Evolutionary conservation across 2,329 filamentous ascomycete genomes (phyloP), one percentile per base, ranked within the genome.

Genomic region (Monosporascus sp.): DNA sequence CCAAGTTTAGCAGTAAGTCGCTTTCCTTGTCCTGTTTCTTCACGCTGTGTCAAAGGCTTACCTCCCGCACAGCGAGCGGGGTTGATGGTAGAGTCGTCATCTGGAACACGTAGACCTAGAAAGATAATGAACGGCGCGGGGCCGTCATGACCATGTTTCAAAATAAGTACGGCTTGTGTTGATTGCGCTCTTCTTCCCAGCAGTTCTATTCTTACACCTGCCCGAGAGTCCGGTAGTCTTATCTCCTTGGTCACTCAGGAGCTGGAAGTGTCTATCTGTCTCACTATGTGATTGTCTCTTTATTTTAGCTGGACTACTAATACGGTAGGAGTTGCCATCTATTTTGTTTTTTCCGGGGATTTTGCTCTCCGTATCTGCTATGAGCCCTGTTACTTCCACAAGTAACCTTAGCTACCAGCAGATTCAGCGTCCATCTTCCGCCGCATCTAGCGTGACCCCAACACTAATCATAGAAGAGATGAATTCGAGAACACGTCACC

Each of bases 31-130:
- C 26, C n/a, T n/a, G 14, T 28, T n/a, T 28, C 43, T 22, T 45
- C 7, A 7, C 28, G 18, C 54, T 58, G 54, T 65, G 50, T 43
- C 28, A 41, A 9, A 49, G 44, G 53, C 67, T 73, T 65, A 70
- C 60, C 56, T 52, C 17, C 38, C 49, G 55, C 63, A 57, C 65
- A 91, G 88, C 88, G 59, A 91, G 86, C 69, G 89, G 89, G 60
- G 88, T 94, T 51, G 89, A 94, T 69, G 89, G 89, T 58, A 84
- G 89, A 65, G 77, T 94, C 61, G 89, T 93, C 49, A 83, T 94
- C 61, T 94, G 89, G 89, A 79, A 78, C 60, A 76, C 78, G 50
- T 91, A 83, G 68, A 67, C 28, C 26, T 37, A 38, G n/a, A 44
- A 37, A 59, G 53, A 63, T 53, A 60, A 40, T 45, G 48, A 55